Evolutionary conservation across 305 asterid genomes (phyloP).

Genomic region (Solanum hybrid): DNA sequence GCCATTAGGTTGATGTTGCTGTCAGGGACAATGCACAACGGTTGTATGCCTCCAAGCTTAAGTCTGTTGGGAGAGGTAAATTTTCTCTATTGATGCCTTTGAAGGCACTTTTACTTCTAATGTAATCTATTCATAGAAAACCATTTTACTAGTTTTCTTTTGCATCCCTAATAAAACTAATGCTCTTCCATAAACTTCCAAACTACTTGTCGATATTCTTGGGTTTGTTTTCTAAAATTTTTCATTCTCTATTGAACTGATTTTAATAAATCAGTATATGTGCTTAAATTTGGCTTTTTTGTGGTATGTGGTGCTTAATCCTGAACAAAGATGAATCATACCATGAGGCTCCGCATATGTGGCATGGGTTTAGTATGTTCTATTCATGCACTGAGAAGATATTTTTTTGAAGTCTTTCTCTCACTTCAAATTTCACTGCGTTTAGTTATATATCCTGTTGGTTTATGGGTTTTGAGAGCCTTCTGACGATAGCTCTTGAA

Average conservation of each 20-base stretch:
- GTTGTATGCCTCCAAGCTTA: constrained; percentile 62
- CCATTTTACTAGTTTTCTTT: neutral
- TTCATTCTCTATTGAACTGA: neutral
- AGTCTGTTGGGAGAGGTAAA: constrained; percentile 55
- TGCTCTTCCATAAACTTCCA: neutral
- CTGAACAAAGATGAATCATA: neutral
- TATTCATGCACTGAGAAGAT: neutral
- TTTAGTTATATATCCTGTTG: neutral
- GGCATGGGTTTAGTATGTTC: neutral
- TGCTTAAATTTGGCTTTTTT: neutral
- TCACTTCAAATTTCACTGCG: neutral
- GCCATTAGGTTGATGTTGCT: constrained; percentile 83
- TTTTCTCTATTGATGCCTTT: neutral
- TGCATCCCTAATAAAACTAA: neutral
- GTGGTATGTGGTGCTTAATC: neutral
- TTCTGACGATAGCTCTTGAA: neutral
- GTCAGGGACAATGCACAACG: constrained; percentile 88
- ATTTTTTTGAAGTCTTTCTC: neutral
- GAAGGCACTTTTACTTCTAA: neutral
- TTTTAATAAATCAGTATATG: neutral
- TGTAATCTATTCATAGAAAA: neutral
- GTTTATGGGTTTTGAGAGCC: neutral
- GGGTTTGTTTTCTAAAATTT: neutral
- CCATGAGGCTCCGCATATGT: neutral
- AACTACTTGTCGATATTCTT: neutral